Conservation (phyloP, 2,329 filamentous ascomycete species). For the Fusarium pseudograminearum region DNA sequence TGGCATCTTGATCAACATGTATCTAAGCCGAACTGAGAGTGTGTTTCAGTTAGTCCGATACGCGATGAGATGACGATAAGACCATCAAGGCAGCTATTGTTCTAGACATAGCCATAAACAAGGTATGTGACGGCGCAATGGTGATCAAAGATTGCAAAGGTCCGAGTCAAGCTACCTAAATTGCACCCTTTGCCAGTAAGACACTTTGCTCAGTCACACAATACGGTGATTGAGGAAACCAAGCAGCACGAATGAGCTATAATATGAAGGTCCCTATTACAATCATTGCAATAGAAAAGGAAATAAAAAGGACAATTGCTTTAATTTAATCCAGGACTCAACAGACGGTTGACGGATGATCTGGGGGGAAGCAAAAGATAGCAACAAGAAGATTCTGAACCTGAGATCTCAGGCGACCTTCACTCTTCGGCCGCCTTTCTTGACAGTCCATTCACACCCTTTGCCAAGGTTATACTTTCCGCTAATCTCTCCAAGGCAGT, state of each 20-base stretch:
- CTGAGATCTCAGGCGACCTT: neutral
- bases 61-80: neutral
- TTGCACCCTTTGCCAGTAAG: neutral
- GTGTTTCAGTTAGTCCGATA: neutral
- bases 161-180: neutral
- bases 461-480: neutral
- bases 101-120: neutral
- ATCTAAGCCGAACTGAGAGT: neutral
- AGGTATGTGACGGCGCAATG: neutral
- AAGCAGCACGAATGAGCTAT: neutral
- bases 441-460: neutral
- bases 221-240: accelerated
- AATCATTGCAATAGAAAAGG: accelerated
- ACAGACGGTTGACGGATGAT: neutral
- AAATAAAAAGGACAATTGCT: neutral
- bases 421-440: neutral
- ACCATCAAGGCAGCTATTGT: neutral
- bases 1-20: neutral
- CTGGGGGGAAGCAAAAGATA: neutral
- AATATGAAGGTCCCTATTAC: neutral
- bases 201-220: neutral
- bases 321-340: neutral
- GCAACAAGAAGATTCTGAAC: neutral
- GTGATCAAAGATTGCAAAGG: neutral
- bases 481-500: too few species aligned